Conservation (phyloP, 2,329 filamentous ascomycete genomes). For the Botrytis pseudocinerea region DNA sequence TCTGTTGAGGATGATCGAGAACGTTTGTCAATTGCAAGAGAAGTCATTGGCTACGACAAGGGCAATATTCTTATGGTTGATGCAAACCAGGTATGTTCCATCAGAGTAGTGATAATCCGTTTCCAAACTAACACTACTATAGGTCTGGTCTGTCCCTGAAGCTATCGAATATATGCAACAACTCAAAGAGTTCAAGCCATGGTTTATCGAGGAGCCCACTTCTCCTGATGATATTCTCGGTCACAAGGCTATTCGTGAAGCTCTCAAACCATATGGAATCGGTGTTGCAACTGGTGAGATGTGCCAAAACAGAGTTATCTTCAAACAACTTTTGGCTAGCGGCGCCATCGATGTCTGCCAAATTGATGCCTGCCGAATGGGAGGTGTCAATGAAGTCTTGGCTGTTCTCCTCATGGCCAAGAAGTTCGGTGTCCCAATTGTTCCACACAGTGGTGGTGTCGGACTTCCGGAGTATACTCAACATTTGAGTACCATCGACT, state of each 20-base stretch:
- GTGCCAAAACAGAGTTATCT: slow-evolving; percentile 92
- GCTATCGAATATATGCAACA: slow-evolving; percentile 84
- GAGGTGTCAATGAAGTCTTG: slow-evolving; percentile 87
- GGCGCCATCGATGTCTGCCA: slow-evolving; percentile 87
- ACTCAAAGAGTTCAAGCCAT: slow-evolving; percentile 79
- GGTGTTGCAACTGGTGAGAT: slow-evolving; percentile 91
- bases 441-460: slow-evolving; percentile 87
- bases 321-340: slow-evolving; percentile 83
- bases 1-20: slow-evolving; percentile 70
- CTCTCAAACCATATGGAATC: slow-evolving; percentile 71
- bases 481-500: slow-evolving; percentile 90
- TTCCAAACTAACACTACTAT: slow-evolving; percentile 14
- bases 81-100: slow-evolving; percentile 70
- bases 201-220: slow-evolving; percentile 95
- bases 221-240: slow-evolving; percentile 87
- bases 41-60: slow-evolving; percentile 78
- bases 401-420: slow-evolving; percentile 86
- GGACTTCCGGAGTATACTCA: slow-evolving; percentile 93
- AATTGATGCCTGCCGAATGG: slow-evolving; percentile 85
- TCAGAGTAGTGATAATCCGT: slow-evolving; percentile 24
- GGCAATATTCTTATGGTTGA: slow-evolving; percentile 81
- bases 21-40: slow-evolving; percentile 71
- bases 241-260: slow-evolving; percentile 81
- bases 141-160: slow-evolving; percentile 84
- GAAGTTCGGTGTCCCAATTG: slow-evolving; percentile 71